Percentiles rank a stretch among this genome's conserved stretches.
Conservation (phyloP, 352 stramenopile species). For the Thraustotheca clavata region DNA sequence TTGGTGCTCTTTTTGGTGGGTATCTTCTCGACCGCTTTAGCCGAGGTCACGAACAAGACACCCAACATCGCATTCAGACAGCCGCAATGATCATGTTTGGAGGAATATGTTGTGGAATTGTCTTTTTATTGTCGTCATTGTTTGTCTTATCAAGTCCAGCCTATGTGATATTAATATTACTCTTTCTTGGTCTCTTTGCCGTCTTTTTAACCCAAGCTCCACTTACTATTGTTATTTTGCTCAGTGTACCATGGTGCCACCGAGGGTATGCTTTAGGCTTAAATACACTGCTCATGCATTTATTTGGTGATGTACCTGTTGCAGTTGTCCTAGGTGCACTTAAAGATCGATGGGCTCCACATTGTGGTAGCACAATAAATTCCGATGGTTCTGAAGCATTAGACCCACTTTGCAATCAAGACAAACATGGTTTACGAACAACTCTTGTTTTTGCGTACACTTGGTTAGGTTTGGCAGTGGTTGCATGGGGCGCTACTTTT, state of each 20-base stretch:
- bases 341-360: slow-evolving; percentile 88
- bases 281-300: slow-evolving; percentile 88
- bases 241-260: slow-evolving; percentile 83
- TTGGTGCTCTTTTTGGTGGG: slow-evolving; percentile 34
- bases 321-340: slow-evolving; percentile 89
- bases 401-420: slow-evolving; percentile 52
- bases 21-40: slow-evolving; percentile 19
- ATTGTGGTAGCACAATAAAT: slow-evolving; percentile 70
- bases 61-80: neutral
- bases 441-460: slow-evolving; percentile 69
- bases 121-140: slow-evolving; percentile 40
- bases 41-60: neutral
- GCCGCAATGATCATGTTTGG: slow-evolving; percentile 24
- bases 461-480: slow-evolving; percentile 62
- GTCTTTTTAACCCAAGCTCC: slow-evolving; percentile 58
- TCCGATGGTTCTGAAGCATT: slow-evolving; percentile 52
- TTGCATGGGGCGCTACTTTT: too few relatives aligned
- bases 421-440: slow-evolving; percentile 51
- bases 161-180: slow-evolving; percentile 37
- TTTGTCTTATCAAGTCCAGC: slow-evolving; percentile 46
- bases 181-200: slow-evolving; percentile 56
- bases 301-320: slow-evolving; percentile 90
- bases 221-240: slow-evolving; percentile 83
- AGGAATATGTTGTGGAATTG: slow-evolving; percentile 28
- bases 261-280: slow-evolving; percentile 88